Conservation (phyloP, 345 rosid genomes). For the Chamaenerion angustifolium region DNA sequence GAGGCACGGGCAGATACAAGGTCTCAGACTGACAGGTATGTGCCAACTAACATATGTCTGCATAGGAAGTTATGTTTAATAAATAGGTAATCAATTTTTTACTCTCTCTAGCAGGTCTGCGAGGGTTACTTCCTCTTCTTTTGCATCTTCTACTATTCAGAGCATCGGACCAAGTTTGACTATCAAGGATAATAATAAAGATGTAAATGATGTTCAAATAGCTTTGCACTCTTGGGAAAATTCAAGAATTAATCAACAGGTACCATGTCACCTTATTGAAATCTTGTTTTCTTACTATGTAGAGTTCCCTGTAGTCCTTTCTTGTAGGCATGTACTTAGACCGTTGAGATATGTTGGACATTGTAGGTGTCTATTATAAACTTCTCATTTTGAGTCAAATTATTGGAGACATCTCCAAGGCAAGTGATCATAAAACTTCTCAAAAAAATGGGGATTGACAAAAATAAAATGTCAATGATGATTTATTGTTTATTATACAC, state of each 20-base stretch:
- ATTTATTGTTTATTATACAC: too few species aligned
- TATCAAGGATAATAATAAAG: constrained; percentile 45
- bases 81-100: background rate
- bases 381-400: too few species aligned
- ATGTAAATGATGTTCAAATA: constrained; percentile 46
- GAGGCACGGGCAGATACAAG: constrained; percentile 38
- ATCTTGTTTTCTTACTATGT: background rate
- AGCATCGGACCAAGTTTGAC: constrained; percentile 29
- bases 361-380: too few species aligned
- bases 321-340: background rate
- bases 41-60: constrained; percentile 1
- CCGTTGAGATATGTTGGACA: too few species aligned
- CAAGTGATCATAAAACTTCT: too few species aligned
- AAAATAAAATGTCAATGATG: too few species aligned
- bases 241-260: constrained; percentile 60
- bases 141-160: constrained; percentile 27
- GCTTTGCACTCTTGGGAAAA: constrained; percentile 66
- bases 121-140: constrained; percentile 29
- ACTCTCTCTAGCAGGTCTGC: constrained; percentile 20
- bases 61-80: background rate
- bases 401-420: too few species aligned
- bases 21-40: constrained; percentile 46
- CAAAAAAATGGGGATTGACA: too few species aligned
- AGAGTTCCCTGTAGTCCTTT: constrained; percentile 1
- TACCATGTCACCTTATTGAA: constrained; percentile 5